A percentile compares a stretch with the other conserved stretches of the same genome.
These are phyloP conservation scores for Dryas alaskensis DNA, from an alignment of 306 rosid genomes.

Conservation along the genomic window DNA sequence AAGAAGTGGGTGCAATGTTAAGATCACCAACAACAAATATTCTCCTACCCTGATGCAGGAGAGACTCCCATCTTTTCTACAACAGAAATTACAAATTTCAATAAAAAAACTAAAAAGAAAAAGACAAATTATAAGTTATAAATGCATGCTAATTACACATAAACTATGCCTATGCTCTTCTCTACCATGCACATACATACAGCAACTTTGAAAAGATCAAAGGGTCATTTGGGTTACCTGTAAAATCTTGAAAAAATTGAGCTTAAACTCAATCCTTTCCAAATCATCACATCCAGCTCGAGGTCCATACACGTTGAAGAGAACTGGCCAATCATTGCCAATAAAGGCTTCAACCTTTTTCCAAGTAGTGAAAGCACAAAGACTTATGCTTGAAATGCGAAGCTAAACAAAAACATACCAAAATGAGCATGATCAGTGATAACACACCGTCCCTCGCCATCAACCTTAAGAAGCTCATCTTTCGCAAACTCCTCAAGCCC, in stretches of 20 bases:
- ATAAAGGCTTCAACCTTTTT: constrained; percentile 21
- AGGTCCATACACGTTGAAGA: constrained; percentile 88
- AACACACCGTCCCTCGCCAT: constrained; percentile 82
- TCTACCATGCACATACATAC: not conserved
- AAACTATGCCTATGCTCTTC: too few species aligned
- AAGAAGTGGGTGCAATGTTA: constrained; percentile 83
- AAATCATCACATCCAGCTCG: constrained; percentile 75
- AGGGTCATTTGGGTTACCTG: constrained; percentile 49
- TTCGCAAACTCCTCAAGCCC: constrained; percentile 59
- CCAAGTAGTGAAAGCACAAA: constrained; percentile 1
- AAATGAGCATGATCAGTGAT: constrained; percentile 84
- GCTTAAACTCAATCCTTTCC: constrained; percentile 75
- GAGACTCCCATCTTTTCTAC: constrained; percentile 92
- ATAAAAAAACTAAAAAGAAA: constrained; percentile 13
- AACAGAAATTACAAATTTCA: constrained; percentile 37
- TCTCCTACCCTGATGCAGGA: constrained; percentile 64
- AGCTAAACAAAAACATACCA: constrained; percentile 40
- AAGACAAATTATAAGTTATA: not conserved
- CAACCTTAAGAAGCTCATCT: constrained; percentile 70
- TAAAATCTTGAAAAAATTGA: constrained; percentile 59
- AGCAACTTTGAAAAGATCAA: not conserved
- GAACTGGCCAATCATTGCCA: constrained; percentile 48
- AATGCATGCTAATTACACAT: not conserved
- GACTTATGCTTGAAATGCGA: not conserved
- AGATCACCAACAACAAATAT: constrained; percentile 90